These are phyloP conservation scores for Bipolaris sorokiniana DNA, from an alignment of 2,329 filamentous ascomycete species.

Conservation along the genomic window DNA sequence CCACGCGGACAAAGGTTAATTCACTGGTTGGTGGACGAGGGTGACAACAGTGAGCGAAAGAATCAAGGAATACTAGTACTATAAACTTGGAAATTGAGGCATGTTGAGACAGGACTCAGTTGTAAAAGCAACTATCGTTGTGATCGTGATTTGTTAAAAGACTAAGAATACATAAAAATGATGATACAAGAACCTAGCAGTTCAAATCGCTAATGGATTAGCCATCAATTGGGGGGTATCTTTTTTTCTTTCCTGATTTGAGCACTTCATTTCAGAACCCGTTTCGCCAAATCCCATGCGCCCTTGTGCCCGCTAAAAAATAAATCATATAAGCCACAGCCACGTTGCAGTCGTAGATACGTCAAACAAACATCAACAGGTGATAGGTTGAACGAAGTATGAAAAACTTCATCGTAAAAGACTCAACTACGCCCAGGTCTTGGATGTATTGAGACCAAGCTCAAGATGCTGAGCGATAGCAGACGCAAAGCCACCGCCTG, in stretches of 20 bases:
- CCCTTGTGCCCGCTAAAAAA: slow-evolving; percentile 2
- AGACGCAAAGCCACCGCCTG: slow-evolving; percentile 44
- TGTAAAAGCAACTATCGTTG: too few species aligned
- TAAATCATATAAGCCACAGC: slow-evolving; percentile 2
- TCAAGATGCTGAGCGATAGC: slow-evolving; percentile 47
- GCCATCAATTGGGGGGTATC: slow-evolving; percentile 23
- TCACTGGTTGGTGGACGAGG: too few species aligned
- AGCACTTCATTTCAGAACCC: slow-evolving; percentile 41
- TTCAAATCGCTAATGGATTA: slow-evolving; percentile 6
- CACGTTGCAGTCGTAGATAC: not conserved
- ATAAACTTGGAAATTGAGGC: too few species aligned
- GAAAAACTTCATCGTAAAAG: not conserved
- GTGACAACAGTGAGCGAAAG: not conserved
- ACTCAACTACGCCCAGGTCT: slow-evolving; percentile 33
- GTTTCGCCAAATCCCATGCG: slow-evolving; percentile 20
- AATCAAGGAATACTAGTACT: not conserved
- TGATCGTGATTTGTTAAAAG: not conserved
- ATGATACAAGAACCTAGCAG: slow-evolving; percentile 9
- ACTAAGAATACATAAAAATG: slow-evolving; percentile 6
- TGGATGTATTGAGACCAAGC: slow-evolving; percentile 34
- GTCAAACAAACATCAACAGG: not conserved
- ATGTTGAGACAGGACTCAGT: too few species aligned
- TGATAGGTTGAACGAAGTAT: not conserved
- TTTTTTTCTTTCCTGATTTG: slow-evolving; percentile 40
- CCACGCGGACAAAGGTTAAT: too few species aligned